These are phyloP conservation scores for Penicillium concentricum DNA, from an alignment of 2,329 filamentous ascomycete species.

Conservation along the genomic window DNA sequence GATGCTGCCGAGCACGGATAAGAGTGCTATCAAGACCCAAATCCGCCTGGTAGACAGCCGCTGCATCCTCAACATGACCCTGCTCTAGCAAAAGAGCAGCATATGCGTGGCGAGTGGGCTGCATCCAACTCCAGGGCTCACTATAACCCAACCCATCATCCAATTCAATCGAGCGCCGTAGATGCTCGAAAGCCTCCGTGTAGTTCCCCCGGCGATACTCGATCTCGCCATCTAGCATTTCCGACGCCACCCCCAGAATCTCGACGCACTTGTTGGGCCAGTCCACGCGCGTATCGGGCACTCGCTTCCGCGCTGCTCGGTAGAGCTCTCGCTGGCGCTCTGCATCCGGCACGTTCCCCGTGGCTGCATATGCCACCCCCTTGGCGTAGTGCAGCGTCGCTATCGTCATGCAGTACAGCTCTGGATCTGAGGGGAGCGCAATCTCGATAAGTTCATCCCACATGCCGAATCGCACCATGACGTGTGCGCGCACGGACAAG, in stretches of 20 bases:
- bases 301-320: conserved; percentile 48
- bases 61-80: conserved; percentile 56
- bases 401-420: conserved; percentile 67
- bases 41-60: conserved; percentile 60
- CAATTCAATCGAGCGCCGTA: conserved; percentile 57
- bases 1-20: conserved; percentile 65
- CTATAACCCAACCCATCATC: conserved; percentile 67
- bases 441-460: conserved; percentile 67
- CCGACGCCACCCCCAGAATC: conserved; percentile 60
- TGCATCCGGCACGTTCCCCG: conserved; percentile 56
- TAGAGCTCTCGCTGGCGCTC: conserved; percentile 54
- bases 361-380: conserved; percentile 65
- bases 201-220: conserved; percentile 65
- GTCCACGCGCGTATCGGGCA: conserved; percentile 61
- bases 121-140: conserved; percentile 80
- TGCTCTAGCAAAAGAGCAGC: conserved; percentile 69
- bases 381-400: conserved; percentile 68
- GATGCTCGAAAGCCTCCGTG: conserved; percentile 57
- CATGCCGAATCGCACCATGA: conserved; percentile 68
- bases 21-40: conserved; percentile 60
- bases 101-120: conserved; percentile 68
- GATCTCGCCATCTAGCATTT: conserved; percentile 72
- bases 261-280: conserved; percentile 67
- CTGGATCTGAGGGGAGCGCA: conserved; percentile 55
- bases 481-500: conserved; percentile 65